Evolutionary conservation across 1,284 basidiomycete genomes (phyloP).

Genomic region (Laetiporus sulphureus): DNA sequence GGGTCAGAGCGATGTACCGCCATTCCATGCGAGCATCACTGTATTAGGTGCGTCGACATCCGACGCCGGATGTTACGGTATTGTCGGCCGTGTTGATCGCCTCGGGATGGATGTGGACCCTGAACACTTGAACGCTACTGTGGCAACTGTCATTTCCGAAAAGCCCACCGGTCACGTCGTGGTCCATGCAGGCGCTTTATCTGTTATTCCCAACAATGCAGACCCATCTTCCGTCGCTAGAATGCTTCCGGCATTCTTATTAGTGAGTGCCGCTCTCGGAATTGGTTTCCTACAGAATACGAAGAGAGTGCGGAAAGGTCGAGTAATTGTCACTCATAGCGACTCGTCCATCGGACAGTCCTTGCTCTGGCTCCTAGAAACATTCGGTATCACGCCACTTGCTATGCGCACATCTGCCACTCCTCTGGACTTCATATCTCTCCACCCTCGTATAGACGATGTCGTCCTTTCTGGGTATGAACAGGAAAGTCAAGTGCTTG

Average conservation of each 20-base stretch:
- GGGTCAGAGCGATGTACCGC: no score
- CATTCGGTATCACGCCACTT: not conserved
- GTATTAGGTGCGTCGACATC: no score
- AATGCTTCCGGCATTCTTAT: not conserved
- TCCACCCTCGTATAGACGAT: not conserved
- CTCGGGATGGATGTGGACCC: no score
- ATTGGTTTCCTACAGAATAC: not conserved
- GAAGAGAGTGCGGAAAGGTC: not conserved
- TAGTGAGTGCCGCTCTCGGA: not conserved
- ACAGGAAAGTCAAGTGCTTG: not conserved
- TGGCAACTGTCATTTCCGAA: not conserved
- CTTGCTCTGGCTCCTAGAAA: not conserved
- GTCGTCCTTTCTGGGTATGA: not conserved
- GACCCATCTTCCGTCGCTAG: not conserved
- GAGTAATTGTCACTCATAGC: not conserved
- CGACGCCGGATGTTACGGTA: no score
- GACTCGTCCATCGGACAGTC: not conserved
- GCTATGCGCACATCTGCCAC: not conserved
- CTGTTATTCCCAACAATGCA: not conserved
- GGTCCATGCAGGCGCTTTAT: not conserved
- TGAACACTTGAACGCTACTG: no score
- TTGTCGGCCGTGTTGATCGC: no score
- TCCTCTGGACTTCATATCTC: not conserved
- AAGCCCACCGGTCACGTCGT: not conserved
- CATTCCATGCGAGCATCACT: no score